Conservation (phyloP, 768 basidiomycete genomes). For the Tricholoma furcatifolium region DNA sequence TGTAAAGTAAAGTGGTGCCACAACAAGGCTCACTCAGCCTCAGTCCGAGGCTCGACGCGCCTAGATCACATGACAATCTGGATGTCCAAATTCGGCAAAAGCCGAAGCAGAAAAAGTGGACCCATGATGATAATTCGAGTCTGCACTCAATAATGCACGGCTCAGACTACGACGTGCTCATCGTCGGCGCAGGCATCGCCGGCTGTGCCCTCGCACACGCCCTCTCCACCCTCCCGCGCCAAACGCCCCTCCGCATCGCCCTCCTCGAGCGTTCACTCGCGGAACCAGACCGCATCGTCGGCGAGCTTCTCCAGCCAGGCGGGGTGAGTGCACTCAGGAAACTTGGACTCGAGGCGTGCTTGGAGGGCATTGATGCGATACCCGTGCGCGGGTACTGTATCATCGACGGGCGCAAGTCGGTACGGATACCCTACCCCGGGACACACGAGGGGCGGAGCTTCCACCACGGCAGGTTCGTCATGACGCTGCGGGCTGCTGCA, state of each 20-base stretch:
- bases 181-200: slow-evolving; percentile 92
- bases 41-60: too few relatives aligned
- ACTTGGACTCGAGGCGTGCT: slow-evolving; percentile 72
- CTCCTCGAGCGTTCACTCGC: slow-evolving; percentile 89
- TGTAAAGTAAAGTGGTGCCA: too few relatives aligned
- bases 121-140: too few relatives aligned
- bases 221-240: slow-evolving; percentile 59
- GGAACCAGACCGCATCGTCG: slow-evolving; percentile 95
- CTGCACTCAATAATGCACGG: too few relatives aligned
- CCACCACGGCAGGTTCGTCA: slow-evolving; percentile 92
- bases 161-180: slow-evolving; percentile 66
- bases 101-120: too few relatives aligned
- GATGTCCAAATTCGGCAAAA: too few relatives aligned
- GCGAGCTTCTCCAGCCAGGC: slow-evolving; percentile 93
- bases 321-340: slow-evolving; percentile 74
- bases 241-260: slow-evolving; percentile 69
- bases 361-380: slow-evolving; percentile 89
- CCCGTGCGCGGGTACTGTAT: slow-evolving; percentile 87
- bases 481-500: slow-evolving; percentile 70
- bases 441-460: slow-evolving; percentile 77
- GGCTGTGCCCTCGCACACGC: slow-evolving; percentile 87
- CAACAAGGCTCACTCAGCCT: too few relatives aligned
- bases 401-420: slow-evolving; percentile 58
- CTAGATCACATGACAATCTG: too few relatives aligned
- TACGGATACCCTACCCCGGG: slow-evolving; percentile 88